phyloP scores from a whole-genome alignment of 768 basidiomycete species.

The Trametes cingulata region DNA sequence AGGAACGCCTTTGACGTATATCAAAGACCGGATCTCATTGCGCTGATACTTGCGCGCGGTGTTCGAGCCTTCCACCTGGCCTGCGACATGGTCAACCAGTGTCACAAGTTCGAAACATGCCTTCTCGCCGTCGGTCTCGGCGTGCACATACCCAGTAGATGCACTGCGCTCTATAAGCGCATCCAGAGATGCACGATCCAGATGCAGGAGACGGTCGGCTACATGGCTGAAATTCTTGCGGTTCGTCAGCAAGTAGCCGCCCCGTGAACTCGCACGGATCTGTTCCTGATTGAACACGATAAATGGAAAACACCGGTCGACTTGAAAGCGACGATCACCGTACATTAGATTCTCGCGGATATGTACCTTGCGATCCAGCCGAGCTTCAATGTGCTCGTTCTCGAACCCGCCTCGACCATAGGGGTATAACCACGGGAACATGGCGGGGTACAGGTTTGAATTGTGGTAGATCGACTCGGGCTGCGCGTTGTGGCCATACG shows the following conservation, averaged over 20 bases:
- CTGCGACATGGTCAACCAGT: conserved; percentile 38
- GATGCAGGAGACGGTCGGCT: conserved; percentile 14
- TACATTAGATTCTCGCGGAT: conserved; percentile 38
- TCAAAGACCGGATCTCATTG: conserved; percentile 26
- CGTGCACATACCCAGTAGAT: not conserved
- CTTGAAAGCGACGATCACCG: conserved; percentile 43
- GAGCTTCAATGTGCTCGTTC: not conserved
- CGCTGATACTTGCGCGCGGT: conserved; percentile 32
- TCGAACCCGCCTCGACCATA: conserved; percentile 29
- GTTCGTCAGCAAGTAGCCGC: conserved; percentile 30
- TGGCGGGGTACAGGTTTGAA: not conserved
- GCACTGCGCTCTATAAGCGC: not conserved
- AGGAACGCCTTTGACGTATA: conserved; percentile 13
- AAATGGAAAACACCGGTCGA: conserved; percentile 38
- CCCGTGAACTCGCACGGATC: conserved; percentile 31
- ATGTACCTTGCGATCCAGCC: conserved; percentile 18
- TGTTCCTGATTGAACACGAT: conserved; percentile 43
- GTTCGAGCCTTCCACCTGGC: conserved; percentile 29
- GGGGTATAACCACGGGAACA: not conserved
- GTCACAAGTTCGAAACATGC: conserved; percentile 36
- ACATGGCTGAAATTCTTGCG: conserved; percentile 23
- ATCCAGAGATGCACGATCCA: conserved; percentile 8
- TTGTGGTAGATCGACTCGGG: not conserved
- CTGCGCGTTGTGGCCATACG: not conserved
- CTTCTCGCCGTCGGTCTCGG: conserved; percentile 31